Evolutionary conservation across 106 monocot species (phyloP), one percentile per base, ranked within the genome.

Genomic region (Gastrodia elata): DNA sequence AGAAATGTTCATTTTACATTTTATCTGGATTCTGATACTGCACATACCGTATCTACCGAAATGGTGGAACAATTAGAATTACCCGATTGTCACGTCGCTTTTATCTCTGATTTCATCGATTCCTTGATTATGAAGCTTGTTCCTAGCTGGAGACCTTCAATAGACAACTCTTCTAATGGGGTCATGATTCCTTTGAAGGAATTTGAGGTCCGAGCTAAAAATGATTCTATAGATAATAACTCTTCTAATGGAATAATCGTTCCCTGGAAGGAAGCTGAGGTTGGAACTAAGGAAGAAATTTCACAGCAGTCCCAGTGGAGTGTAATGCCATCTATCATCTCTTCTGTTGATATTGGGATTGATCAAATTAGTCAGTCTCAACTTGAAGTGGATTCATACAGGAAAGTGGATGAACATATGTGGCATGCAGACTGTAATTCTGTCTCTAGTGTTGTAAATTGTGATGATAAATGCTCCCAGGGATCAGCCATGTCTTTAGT

Each of bases 51-150:
- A 57, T 84, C 84, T 56, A 16, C 56, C 33, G 90, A 91, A 82
- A 87, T 91, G 90, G 84, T 80, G 8, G 87, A 84, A 55, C 78
- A 84, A 15, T 57, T 87, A 20, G 80, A 87, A 0, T 67, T 87
- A 27, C 48, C 87, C 27, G 76, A 87, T 64, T 71, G 78, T 77
- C 87, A 91, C 77, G 90, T 87, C 25, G 43, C 59, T 20, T 87
- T 91, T 68, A 83, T 91, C 56, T 82, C 90, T 42, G 76, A 87
- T 44, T 91, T 91, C 30, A 91, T 91, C 70, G 87, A 91, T 78
- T 80, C 74, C 49, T 34, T 87, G 39, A 83, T 91, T 26, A 74
- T 76, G 77, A 84, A 82, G 27, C 71, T 91, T 26, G 78, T 87
- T 28, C 80, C 90, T 59, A 56, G 71, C 11, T 87, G 87, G 87